Percentiles rank a stretch among this genome's conserved stretches.
These are phyloP conservation scores for Hyphopichia buzzinii DNA, from an alignment of 1,139 yeast species.

Conservation along the genomic window DNA sequence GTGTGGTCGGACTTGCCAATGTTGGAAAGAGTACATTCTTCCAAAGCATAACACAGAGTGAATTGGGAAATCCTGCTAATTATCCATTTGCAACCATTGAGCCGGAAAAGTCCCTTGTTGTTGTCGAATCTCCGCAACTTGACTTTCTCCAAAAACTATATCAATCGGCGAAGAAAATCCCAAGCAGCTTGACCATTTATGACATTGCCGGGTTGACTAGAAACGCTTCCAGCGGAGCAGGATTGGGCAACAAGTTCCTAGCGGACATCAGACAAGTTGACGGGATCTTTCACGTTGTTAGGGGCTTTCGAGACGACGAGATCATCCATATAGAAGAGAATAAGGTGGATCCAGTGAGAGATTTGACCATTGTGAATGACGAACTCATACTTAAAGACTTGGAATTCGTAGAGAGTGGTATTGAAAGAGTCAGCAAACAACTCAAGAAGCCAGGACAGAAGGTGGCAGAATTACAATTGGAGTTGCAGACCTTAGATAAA, in stretches of 20 bases:
- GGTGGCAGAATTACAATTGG: conserved; percentile 33
- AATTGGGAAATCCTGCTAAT: conserved; percentile 72
- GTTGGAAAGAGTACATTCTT: conserved; percentile 71
- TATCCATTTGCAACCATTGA: conserved; percentile 80
- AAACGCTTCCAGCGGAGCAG: conserved; percentile 75
- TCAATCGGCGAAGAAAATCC: conserved; percentile 49
- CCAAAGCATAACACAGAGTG: conserved; percentile 69
- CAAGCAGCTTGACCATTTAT: conserved; percentile 57
- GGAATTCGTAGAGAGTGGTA: conserved; percentile 58
- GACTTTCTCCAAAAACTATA: conserved; percentile 44
- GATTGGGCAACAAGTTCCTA: conserved; percentile 71
- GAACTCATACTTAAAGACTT: conserved; percentile 71
- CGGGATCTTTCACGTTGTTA: conserved; percentile 68
- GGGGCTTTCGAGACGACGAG: conserved; percentile 68
- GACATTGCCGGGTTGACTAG: conserved; percentile 77
- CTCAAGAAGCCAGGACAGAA: conserved; percentile 38
- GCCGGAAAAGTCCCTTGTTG: conserved; percentile 64
- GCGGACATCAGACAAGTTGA: conserved; percentile 72
- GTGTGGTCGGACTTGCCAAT: conserved; percentile 73
- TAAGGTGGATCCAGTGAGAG: conserved; percentile 65
- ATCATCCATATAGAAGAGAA: conserved; percentile 67
- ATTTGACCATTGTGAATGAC: conserved; percentile 65
- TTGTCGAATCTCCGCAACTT: conserved; percentile 54
- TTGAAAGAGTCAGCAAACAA: conserved; percentile 45
- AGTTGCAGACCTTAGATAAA: conserved; percentile 44